Evolutionary conservation across 106 monocot genomes (phyloP).

Genomic region (Dioscorea zingiberensis): DNA sequence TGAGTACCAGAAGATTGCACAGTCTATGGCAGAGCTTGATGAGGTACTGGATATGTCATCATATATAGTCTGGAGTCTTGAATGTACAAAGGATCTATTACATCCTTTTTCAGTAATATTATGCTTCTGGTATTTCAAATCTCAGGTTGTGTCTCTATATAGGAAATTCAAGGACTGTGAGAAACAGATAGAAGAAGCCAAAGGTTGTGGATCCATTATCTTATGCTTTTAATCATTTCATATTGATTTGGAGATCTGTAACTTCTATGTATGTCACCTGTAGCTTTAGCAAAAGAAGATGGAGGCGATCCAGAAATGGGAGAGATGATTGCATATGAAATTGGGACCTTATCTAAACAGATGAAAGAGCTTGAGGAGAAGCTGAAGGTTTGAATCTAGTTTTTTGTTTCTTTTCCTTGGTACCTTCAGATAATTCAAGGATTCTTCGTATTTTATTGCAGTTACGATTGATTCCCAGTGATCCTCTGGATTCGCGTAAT

Average conservation of each 20-base stretch:
- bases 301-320: constrained; percentile 80
- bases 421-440: neutral
- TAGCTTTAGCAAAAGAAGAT: constrained; percentile 78
- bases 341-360: constrained; percentile 59
- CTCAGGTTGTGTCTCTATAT: constrained; percentile 75
- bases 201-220: constrained; percentile 35
- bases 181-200: constrained; percentile 80
- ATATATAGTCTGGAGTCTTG: neutral
- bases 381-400: constrained; percentile 42
- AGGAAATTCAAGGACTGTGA: constrained; percentile 79
- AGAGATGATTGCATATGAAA: constrained; percentile 83
- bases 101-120: neutral
- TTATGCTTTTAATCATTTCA: neutral
- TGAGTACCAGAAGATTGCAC: constrained; percentile 96
- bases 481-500: constrained; percentile 93
- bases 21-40: constrained; percentile 85
- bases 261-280: constrained; percentile 14
- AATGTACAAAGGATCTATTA: neutral
- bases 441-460: constrained; percentile 13
- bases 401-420: neutral
- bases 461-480: constrained; percentile 77
- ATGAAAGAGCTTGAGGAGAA: constrained; percentile 72
- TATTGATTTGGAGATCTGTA: constrained; percentile 2
- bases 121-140: constrained; percentile 12
- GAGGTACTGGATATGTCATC: constrained; percentile 31